Percentiles rank a stretch among this genome's conserved stretches.
phyloP scores from a whole-genome alignment of 2,329 filamentous ascomycete genomes.

The Alternaria brassicae region DNA sequence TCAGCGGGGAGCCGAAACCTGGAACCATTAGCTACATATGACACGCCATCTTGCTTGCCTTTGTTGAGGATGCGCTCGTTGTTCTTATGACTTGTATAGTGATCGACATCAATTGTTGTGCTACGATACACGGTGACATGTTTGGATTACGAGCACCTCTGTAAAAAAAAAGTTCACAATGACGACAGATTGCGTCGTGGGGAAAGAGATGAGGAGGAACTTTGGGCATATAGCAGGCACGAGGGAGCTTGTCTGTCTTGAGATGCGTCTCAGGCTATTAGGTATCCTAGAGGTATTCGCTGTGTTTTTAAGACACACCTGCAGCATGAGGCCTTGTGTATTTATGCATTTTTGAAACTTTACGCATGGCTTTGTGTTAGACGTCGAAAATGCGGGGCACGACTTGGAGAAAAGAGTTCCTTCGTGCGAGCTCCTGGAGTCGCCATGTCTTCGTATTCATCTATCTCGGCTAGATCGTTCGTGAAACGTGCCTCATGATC shows the following conservation, averaged over 20 bases:
- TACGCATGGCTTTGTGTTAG: neutral
- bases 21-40: neutral
- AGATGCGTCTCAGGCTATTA: neutral
- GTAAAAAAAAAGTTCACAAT: neutral
- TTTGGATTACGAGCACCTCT: conserved; percentile 36
- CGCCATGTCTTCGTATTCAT: conserved; percentile 1
- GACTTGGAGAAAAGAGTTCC: neutral
- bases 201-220: too few species aligned
- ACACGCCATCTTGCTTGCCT: neutral
- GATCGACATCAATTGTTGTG: conserved; percentile 41
- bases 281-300: neutral
- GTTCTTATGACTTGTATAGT: neutral
- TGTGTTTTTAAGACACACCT: neutral
- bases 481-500: conserved; percentile 20
- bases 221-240: too few species aligned
- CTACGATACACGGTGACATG: conserved; percentile 22
- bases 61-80: neutral
- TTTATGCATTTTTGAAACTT: too few species aligned
- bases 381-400: neutral
- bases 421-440: neutral
- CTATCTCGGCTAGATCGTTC: conserved; percentile 1
- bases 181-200: neutral
- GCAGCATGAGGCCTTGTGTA: too few species aligned
- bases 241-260: neutral
- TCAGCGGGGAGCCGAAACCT: conserved; percentile 20